Evolutionary conservation across 169 alveolate genomes (phyloP), one percentile per base, ranked within the genome.

Genomic region (Theileria parva): DNA sequence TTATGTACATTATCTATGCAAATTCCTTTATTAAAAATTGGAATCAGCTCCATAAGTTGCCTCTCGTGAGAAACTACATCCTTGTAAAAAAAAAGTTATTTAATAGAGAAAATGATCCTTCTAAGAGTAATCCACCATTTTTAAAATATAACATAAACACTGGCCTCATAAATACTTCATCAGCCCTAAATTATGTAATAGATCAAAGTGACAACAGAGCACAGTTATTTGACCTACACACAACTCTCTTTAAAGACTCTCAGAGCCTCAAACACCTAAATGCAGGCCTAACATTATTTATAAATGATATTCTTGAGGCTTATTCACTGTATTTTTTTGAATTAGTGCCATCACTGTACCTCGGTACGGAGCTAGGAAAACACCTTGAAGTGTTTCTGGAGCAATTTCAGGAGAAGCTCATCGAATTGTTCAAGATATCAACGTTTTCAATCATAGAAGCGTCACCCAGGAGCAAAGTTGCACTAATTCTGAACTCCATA

Each of bases 401-500:
- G 0, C 23, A 74, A 63, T 59, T 73, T 57, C 67, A 73, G 63
- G 59, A 73, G 30, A 73, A 73, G n/a, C 59, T 73, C 28, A 25
- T 59, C 8, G 70, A 73, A 21, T 19, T 7, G 28, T 21, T 27
- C n/a, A 32, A 34, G 28, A 8, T 28, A 15, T 61, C 70, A 13
- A 21, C 30, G 13, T 17, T 72, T 5, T 27, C 53, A n/a, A 30
- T 77, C 2, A 55, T 83, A 51, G 79, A 75, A 17, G 80, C 89
- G 13, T 83, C 89, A 7, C 89, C 89, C 6, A 55, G 89, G 59
- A 27, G 74, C 17, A 9, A 6, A 37, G 55, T 57, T 25, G 39
- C 17, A 30, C 17, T 53, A 12, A 13, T 21, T 51, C 69, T 21
- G 9, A 37, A n/a, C 37, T 37, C 70, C 19, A 23, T 44, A 25